A percentile compares a stretch with the other conserved stretches of the same genome.
phyloP scores from a whole-genome alignment of 768 basidiomycete species.

The Pulveroboletus sp. region DNA sequence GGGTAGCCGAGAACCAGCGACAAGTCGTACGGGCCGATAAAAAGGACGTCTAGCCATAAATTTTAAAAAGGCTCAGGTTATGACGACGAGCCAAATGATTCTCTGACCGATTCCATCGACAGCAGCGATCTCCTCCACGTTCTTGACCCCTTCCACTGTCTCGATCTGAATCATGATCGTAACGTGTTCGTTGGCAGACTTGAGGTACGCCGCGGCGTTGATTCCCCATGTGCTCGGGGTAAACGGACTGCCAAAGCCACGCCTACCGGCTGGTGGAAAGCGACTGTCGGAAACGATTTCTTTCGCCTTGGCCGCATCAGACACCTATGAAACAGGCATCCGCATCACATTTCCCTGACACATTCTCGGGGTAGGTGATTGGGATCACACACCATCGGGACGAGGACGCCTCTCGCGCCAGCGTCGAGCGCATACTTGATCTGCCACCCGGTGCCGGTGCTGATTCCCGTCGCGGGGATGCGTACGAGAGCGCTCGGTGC shows the following conservation, averaged over 20 bases:
- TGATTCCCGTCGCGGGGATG: constrained; percentile 59
- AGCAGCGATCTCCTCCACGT: constrained; percentile 52
- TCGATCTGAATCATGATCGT: constrained; percentile 67
- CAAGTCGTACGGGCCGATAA: constrained; percentile 67
- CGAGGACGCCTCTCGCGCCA: constrained; percentile 58
- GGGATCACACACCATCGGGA: constrained; percentile 53
- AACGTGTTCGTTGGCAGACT: constrained; percentile 49
- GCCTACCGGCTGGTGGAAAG: constrained; percentile 58
- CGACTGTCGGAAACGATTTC: constrained; percentile 53
- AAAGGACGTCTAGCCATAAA: constrained; percentile 41
- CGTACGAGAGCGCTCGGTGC: constrained; percentile 55
- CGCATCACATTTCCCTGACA: not conserved
- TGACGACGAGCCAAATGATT: not conserved
- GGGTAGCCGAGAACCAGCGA: constrained; percentile 59
- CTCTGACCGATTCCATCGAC: constrained; percentile 58
- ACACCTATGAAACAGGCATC: constrained; percentile 35
- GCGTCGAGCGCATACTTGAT: constrained; percentile 69
- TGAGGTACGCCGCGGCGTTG: constrained; percentile 47
- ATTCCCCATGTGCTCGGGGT: constrained; percentile 56
- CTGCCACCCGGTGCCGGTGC: constrained; percentile 57
- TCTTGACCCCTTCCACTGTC: constrained; percentile 53
- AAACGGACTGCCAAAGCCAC: constrained; percentile 64
- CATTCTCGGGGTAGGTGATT: not conserved
- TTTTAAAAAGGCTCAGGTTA: not conserved
- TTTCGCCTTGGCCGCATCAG: constrained; percentile 50